phyloP scores from a whole-genome alignment of 2,329 filamentous ascomycete genomes.

The Myriosclerotinia duriaeana region DNA sequence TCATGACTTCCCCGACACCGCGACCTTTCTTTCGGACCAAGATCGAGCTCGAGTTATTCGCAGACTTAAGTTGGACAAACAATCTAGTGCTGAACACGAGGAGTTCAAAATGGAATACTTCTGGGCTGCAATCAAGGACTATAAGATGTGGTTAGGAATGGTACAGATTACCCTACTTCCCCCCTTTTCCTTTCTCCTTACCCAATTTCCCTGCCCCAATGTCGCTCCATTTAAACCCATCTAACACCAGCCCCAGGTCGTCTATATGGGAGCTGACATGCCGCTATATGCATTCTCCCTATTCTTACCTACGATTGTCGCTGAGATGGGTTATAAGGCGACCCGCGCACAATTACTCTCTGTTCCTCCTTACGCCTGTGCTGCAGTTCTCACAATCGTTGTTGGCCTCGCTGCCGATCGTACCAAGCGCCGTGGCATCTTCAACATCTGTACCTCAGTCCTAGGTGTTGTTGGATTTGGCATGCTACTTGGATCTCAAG shows the following conservation, averaged over 20 bases:
- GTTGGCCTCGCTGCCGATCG: constrained; percentile 77
- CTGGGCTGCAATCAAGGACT: constrained; percentile 73
- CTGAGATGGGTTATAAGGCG: constrained; percentile 53
- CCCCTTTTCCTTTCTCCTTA: too few relatives aligned
- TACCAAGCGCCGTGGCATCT: constrained; percentile 69
- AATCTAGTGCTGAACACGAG: constrained; percentile 72
- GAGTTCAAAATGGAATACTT: constrained; percentile 72
- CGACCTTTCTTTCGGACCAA: constrained; percentile 66
- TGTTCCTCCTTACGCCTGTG: constrained; percentile 73
- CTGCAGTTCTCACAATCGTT: constrained; percentile 65
- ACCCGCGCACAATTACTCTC: constrained; percentile 69
- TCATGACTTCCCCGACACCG: constrained; percentile 47
- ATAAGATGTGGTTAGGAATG: constrained; percentile 78
- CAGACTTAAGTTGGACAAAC: constrained; percentile 68
- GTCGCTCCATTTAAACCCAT: too few relatives aligned
- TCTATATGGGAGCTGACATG: constrained; percentile 76
- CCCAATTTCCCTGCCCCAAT: too few relatives aligned
- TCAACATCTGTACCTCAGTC: constrained; percentile 71
- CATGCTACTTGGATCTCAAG: constrained; percentile 68
- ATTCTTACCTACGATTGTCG: constrained; percentile 78
- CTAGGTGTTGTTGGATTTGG: constrained; percentile 76
- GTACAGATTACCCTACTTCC: too few relatives aligned
- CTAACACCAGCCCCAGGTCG: constrained; percentile 43
- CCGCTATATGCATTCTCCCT: constrained; percentile 74
- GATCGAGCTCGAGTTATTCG: constrained; percentile 71